A percentile compares a stretch with the other conserved stretches of the same genome.
Conservation (phyloP, 208 protist genomes). For the Porcisia hertigi region DNA sequence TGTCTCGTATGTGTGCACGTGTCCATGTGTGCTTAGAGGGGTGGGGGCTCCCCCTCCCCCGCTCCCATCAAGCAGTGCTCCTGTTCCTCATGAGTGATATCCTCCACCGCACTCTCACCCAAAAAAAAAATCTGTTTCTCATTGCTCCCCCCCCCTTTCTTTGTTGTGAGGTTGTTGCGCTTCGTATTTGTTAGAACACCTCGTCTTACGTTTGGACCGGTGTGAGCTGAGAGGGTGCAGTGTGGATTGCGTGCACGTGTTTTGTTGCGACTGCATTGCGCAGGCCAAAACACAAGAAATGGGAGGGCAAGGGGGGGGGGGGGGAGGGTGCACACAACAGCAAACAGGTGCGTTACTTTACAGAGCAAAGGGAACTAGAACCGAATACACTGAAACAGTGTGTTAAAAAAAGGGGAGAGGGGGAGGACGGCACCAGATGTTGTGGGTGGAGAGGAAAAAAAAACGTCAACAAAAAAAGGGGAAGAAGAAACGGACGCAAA, state of each 20-base stretch:
- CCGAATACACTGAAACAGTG: too few species aligned
- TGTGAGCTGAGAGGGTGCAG: background rate
- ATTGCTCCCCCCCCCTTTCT: background rate
- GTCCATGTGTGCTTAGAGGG: too few species aligned
- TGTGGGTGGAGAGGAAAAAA: constrained; percentile 4
- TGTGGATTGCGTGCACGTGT: background rate
- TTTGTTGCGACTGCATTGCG: background rate
- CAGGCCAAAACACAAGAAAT: background rate
- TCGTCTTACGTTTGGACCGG: background rate
- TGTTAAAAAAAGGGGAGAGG: background rate
- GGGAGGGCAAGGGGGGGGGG: background rate
- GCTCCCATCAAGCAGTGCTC: background rate
- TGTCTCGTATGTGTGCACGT: too few species aligned
- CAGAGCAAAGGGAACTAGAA: background rate
- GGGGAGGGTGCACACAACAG: background rate
- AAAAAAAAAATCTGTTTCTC: background rate
- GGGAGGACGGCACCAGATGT: too few species aligned
- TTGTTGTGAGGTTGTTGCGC: background rate
- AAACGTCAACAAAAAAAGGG: background rate
- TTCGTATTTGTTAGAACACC: background rate
- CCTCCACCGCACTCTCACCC: background rate
- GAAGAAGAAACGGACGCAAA: too few species aligned
- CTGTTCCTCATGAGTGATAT: background rate
- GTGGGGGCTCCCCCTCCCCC: too few species aligned
- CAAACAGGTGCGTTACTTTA: background rate